These are phyloP conservation scores for Coemansia reversa DNA, from an alignment of 192 early-diverging fungal genomes.

Conservation along the genomic window DNA sequence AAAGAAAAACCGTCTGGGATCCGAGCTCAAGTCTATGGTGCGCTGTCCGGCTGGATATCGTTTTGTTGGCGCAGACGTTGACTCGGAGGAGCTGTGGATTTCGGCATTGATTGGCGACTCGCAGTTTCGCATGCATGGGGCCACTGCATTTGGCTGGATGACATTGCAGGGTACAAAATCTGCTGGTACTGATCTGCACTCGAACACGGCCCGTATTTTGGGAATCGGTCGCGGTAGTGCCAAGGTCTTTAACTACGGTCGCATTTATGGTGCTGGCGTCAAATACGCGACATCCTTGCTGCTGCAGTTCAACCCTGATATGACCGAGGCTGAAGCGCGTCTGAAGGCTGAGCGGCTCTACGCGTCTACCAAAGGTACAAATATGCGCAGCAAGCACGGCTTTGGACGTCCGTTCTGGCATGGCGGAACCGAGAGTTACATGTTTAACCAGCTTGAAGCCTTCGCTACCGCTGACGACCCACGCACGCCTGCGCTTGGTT, in stretches of 20 bases:
- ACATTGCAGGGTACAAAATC: slow-evolving; percentile 92
- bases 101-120: slow-evolving; percentile 90
- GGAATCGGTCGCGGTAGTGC: slow-evolving; percentile 85
- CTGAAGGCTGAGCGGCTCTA: slow-evolving; percentile 73
- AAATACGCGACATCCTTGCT: slow-evolving; percentile 79
- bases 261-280: slow-evolving; percentile 94
- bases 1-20: slow-evolving; percentile 84
- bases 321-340: slow-evolving; percentile 63
- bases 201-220: slow-evolving; percentile 83
- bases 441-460: slow-evolving; percentile 89
- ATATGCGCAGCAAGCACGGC: slow-evolving; percentile 25
- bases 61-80: slow-evolving; percentile 96
- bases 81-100: slow-evolving; percentile 97
- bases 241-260: slow-evolving; percentile 93
- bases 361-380: slow-evolving; percentile 78
- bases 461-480: slow-evolving; percentile 74
- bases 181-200: slow-evolving; percentile 88
- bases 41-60: slow-evolving; percentile 78
- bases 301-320: slow-evolving; percentile 72
- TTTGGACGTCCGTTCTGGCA: slow-evolving; percentile 67
- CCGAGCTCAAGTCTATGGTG: slow-evolving; percentile 89
- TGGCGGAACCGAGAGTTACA: slow-evolving; percentile 89
- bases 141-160: slow-evolving; percentile 96
- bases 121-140: slow-evolving; percentile 89
- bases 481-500: slow-evolving; percentile 82